Percentiles rank a stretch among this genome's conserved stretches.
Evolutionary conservation across 371 early-diverging fungal species (phyloP).

Genomic region (Mucor velutinosus): DNA sequence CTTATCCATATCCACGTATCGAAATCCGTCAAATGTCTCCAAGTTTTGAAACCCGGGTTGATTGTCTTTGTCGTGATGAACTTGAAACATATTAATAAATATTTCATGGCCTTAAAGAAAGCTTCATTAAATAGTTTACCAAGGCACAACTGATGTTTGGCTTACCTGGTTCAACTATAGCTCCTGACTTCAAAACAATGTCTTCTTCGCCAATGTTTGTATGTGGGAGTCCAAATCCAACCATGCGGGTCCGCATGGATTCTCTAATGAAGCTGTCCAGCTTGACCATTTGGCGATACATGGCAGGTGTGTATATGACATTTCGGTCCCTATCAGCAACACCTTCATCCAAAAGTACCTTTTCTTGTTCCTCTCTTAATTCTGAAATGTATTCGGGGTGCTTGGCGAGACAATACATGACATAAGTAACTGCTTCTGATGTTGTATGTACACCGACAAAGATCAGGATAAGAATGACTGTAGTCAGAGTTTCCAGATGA

Average conservation of each 20-base stretch:
- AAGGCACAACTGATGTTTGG: neutral
- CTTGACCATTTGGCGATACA: constrained; percentile 39
- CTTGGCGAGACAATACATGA: constrained; percentile 44
- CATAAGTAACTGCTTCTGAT: constrained; percentile 22
- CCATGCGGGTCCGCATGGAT: constrained; percentile 28
- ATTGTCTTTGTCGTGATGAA: constrained; percentile 15
- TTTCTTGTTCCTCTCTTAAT: constrained; percentile 43
- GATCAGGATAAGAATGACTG: constrained; percentile 25
- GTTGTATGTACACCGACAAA: constrained; percentile 52
- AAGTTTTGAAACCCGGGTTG: constrained; percentile 27
- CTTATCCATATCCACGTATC: constrained; percentile 46
- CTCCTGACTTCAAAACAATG: constrained; percentile 42
- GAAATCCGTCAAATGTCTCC: constrained; percentile 43
- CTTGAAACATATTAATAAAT: constrained; percentile 28
- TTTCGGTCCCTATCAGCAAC: constrained; percentile 3
- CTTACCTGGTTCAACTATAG: constrained; percentile 40
- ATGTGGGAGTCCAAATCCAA: constrained; percentile 32
- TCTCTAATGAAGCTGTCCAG: constrained; percentile 59
- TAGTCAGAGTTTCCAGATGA: constrained; percentile 18
- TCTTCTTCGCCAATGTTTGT: constrained; percentile 24
- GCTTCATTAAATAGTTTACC: neutral
- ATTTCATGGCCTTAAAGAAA: constrained; percentile 28
- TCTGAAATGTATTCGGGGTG: constrained; percentile 41
- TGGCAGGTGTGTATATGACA: constrained; percentile 25
- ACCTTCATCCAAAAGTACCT: constrained; percentile 24